These are phyloP conservation scores for Ogataea hybrid DNA, from an alignment of 1,139 yeast genomes.

Conservation along the genomic window DNA sequence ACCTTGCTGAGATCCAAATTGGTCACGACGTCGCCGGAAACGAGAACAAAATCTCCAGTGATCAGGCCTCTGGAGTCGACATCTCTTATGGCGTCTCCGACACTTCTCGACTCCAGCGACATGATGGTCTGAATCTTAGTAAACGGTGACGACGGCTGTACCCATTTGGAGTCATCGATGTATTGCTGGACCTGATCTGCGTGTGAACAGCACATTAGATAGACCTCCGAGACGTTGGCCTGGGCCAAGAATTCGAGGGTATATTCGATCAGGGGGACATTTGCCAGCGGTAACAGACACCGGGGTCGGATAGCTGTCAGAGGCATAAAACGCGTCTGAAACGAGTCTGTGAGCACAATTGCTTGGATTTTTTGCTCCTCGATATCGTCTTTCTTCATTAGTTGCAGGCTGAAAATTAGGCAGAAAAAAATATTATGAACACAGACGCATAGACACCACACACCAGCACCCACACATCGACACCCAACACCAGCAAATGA, in stretches of 20 bases:
- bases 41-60: conserved; percentile 82
- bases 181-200: conserved; percentile 85
- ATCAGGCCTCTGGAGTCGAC: conserved; percentile 87
- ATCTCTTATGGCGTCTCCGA: conserved; percentile 97
- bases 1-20: conserved; percentile 79
- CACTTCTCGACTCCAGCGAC: conserved; percentile 87
- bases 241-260: conserved; percentile 92
- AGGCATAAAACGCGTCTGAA: conserved; percentile 90
- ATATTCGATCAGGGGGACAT: conserved; percentile 90
- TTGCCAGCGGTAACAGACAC: conserved; percentile 87
- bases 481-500: background rate
- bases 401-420: background rate
- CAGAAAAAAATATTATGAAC: conserved; percentile 1
- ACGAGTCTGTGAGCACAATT: conserved; percentile 89
- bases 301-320: conserved; percentile 81
- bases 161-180: conserved; percentile 84
- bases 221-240: conserved; percentile 88
- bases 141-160: conserved; percentile 70
- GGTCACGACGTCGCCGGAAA: conserved; percentile 93
- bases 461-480: background rate
- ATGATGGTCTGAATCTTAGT: conserved; percentile 68
- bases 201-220: conserved; percentile 84
- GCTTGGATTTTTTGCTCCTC: conserved; percentile 80
- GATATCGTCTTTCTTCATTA: conserved; percentile 10
- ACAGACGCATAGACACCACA: background rate